Conservation (phyloP, 495 filamentous ascomycete species). For the Penicillium arizonense region DNA sequence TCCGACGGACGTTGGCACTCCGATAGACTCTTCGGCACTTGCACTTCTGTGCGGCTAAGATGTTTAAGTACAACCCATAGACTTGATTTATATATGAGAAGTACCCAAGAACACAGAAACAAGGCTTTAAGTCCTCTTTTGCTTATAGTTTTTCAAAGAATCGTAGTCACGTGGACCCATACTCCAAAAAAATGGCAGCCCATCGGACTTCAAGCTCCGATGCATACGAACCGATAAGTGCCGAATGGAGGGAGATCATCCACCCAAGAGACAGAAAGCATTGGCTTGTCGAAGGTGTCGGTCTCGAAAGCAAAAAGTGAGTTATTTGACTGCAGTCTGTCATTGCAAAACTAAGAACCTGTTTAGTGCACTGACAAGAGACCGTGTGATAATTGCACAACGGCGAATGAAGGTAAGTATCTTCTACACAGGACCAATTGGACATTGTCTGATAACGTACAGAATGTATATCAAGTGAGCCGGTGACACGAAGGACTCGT, state of each 20-base stretch:
- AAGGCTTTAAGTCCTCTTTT: too few species aligned
- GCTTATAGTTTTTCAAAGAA: too few species aligned
- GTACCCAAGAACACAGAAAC: too few species aligned
- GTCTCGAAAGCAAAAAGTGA: conserved; percentile 17
- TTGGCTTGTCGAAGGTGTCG: conserved; percentile 16
- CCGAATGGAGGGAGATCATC: neutral
- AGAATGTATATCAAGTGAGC: conserved; percentile 15
- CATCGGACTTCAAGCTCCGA: conserved; percentile 1
- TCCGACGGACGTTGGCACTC: neutral
- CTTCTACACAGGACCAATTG: neutral
- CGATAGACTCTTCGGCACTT: neutral
- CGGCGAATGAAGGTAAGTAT: conserved; percentile 8
- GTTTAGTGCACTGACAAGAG: conserved; percentile 9
- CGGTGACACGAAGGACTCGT: conserved; percentile 2
- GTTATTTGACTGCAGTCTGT: neutral
- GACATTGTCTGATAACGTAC: neutral
- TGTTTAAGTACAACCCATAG: too few species aligned
- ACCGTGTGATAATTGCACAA: conserved; percentile 14
- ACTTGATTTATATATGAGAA: too few species aligned
- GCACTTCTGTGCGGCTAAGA: too few species aligned
- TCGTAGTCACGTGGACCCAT: conserved; percentile 1
- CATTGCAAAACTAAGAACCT: neutral
- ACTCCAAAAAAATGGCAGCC: neutral
- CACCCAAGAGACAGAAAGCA: conserved; percentile 10
- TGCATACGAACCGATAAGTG: neutral